Evolutionary conservation across 179 eudicot species (phyloP), one percentile per base, ranked within the genome.

Genomic region (Sideroxylon spinosum): DNA sequence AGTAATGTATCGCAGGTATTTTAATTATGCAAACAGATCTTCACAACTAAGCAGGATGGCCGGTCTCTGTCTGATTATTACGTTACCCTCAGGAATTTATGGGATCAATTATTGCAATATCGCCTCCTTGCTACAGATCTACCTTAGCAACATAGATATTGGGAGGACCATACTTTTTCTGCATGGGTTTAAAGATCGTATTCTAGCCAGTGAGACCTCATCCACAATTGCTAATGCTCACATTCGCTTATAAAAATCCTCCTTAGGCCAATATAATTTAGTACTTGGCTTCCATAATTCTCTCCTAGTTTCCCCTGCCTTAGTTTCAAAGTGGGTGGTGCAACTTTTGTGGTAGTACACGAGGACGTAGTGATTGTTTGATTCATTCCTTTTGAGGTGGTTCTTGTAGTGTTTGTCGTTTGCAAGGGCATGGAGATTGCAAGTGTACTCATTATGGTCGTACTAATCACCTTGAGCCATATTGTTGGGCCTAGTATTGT

Each of bases 51-150:
- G 16, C 25, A 69, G 6, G 44, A 14, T 20, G 29, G 73, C 3
- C 17, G 46, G 28, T 1, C 56, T 19, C 17, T 32, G 7, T 46
- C 2, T 69, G 55, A 69, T 2, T 20, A n/a, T 46, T 46, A 69
- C 9, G 46, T 13, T 14, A 46, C 55, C 1, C 73, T 20, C 20
- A 69, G n/a, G 53, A 68, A 17, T n/a, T 19, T 68, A 20, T 44
- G 70, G 70, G 49, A 28, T 66, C 49, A 66, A 13, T 29, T 66
- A 9, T 66, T 66, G 22, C 70, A 66, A 19, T 23, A 37, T 68
- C 73, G 48, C 4, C 72, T 50, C 52, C 44, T 68, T n/a, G 8
- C 72, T n/a, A 2, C 23, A 13, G 49, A 66, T 67, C 16, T 66
- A n/a, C 9, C 8, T 19, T 46, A 66, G 14, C 19, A 16, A 17